Base-by-base conservation (phyloP, 2,329 filamentous ascomycete genomes). In the Amauroascus niger region DNA sequence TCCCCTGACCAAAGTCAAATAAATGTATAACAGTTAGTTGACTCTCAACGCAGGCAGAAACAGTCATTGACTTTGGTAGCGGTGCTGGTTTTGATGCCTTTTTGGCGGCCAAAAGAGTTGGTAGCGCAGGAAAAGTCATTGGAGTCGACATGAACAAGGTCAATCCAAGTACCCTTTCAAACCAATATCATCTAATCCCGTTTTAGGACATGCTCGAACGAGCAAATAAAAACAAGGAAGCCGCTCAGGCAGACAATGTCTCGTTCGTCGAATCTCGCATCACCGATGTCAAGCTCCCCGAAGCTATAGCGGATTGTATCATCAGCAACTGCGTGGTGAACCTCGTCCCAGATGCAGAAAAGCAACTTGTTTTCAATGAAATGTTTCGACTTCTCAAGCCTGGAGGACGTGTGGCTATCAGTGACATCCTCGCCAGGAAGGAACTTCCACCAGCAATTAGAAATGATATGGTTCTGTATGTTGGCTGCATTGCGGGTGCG, bases 241-340 rank as follows among this genome's bases (percentile, higher is more conserved):
- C 71, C 16, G 63, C 67, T 0, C 59, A 64, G 0, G 65, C 66
- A 3, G 55, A 59, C 5, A 82, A 82, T 58, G 70, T 76, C 2
- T 61, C 67, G 11, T 82, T 83, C 54, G 59, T 81, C 54, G 65
- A 79, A 55, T 68, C 71, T 1, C 62, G 61, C 16, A 82, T 84
- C 60, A 80, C 76, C 0, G 59, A 67, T 2, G 74, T 81, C 18
- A 65, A 72, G 0, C 65, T 82, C 0, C 62, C 67, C 0, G 58
- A 65, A 8, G 60, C 56, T 7, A 74, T 62, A 14, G 76, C 73
- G 16, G 73, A 82, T 64, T 77, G 76, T 60, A 74, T 84, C 54
- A 81, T 83, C 58, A 79, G 75, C 57, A 85, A 84, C 65, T 85
- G 81, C 55, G 79, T 82, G 24, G 67, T 83, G 55, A 83, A 82